These are phyloP conservation scores for Chenopodium formosanum DNA, from an alignment of 148 eudicot species.

Conservation along the genomic window DNA sequence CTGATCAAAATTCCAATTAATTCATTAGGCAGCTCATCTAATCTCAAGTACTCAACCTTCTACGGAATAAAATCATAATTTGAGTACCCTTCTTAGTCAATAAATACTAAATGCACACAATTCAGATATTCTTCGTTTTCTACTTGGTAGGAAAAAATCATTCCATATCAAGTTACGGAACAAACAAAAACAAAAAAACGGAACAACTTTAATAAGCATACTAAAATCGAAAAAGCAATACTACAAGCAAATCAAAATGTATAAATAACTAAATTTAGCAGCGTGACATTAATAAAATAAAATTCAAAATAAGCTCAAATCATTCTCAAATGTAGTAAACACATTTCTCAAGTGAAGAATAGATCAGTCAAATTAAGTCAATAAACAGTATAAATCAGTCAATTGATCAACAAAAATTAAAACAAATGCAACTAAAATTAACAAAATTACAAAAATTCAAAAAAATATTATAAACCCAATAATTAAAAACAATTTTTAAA, in stretches of 20 bases:
- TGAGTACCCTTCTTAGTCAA: background rate
- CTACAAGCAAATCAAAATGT: background rate
- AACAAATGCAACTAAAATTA: background rate
- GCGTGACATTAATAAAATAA: background rate
- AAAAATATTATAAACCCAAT: background rate
- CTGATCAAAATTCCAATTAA: background rate
- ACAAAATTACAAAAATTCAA: slow-evolving; percentile 6
- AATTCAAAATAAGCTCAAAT: slow-evolving; percentile 1
- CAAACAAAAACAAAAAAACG: too few species aligned
- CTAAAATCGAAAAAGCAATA: background rate
- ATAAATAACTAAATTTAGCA: background rate
- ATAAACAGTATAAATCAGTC: slow-evolving; percentile 20
- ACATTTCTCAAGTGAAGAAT: slow-evolving; percentile 22
- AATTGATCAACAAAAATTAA: slow-evolving; percentile 20
- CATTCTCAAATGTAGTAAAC: slow-evolving; percentile 18
- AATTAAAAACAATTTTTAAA: background rate
- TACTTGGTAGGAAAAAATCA: background rate
- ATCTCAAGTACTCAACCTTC: background rate
- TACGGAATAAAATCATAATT: background rate
- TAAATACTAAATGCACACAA: background rate
- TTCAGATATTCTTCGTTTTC: background rate
- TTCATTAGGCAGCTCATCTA: background rate
- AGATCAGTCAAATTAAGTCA: slow-evolving; percentile 37
- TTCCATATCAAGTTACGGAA: background rate
- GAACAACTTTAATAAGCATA: too few species aligned